Conservation (phyloP, 805 yeast genomes). For the Starmerella ratchasimensis region DNA sequence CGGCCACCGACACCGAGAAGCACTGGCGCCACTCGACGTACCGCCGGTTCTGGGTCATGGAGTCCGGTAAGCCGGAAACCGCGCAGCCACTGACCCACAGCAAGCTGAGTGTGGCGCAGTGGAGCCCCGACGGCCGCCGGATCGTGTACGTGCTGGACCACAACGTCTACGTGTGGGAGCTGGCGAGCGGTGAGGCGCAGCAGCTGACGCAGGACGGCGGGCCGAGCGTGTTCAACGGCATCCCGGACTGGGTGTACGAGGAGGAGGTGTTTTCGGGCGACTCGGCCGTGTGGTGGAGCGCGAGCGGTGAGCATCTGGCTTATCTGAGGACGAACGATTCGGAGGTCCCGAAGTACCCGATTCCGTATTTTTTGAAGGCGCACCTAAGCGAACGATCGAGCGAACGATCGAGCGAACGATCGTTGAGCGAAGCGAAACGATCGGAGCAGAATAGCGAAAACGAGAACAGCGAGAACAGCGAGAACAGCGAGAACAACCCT, state of each 20-base stretch:
- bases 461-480: no score
- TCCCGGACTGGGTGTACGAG: constrained; percentile 91
- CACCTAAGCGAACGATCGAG: not conserved
- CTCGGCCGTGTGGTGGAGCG: constrained; percentile 79
- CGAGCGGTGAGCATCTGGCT: constrained; percentile 49
- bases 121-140: constrained; percentile 60
- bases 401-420: constrained; percentile 34
- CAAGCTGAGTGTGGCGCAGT: constrained; percentile 42
- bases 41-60: constrained; percentile 43
- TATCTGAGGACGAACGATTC: constrained; percentile 62
- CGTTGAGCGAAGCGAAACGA: no score
- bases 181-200: constrained; percentile 22
- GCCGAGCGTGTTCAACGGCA: constrained; percentile 61
- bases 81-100: constrained; percentile 24
- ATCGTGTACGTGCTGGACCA: constrained; percentile 57
- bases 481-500: no score
- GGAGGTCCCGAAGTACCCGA: constrained; percentile 53
- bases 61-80: constrained; percentile 13
- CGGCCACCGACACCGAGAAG: constrained; percentile 36
- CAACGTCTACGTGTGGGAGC: constrained; percentile 44
- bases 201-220: constrained; percentile 63
- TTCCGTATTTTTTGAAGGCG: constrained; percentile 43
- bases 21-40: constrained; percentile 61
- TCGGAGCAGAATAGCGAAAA: no score
- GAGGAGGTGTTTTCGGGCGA: constrained; percentile 71